Evolutionary conservation across 163 green algal genomes (phyloP), one percentile per base, ranked within the genome.

Genomic region (Trebouxia gelatinosa): DNA sequence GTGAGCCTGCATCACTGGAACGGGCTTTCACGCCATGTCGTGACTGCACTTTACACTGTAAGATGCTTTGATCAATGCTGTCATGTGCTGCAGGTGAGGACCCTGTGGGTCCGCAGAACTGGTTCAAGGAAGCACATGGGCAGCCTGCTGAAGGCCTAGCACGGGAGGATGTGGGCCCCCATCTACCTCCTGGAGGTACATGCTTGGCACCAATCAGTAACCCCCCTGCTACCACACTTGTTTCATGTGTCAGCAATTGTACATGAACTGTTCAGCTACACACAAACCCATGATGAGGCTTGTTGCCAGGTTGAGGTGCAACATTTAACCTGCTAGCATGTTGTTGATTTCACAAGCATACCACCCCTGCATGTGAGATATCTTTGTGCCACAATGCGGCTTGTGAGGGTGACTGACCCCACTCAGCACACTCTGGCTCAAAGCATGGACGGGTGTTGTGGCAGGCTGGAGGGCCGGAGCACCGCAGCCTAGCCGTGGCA

Each of bases 101-200:
- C 35, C 32, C 35, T 38, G 71, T 72, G 32, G 37, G 50, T 0
- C 71, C 71, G 26, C 71, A 78, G 71, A 65, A 78, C 50, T 78
- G 71, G 71, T 78, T 50, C 50, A 65, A 65, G 21, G 71, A 78
- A 28, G 51, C 50, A 6, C 48, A 66, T 5, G 71, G 71, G 6
- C 71, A 48, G 26, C 32, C 71, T 4, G 71, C 71, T 51, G 23
- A 78, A 29, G 71, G 35, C 43, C 34, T 78, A 6, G 50, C 71
- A 11, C 48, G 37, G 50, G 71, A 67, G 11, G 71, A 78, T 51
- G 48, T 78, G 4, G 71, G 71, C 23, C 71, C 71, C 13, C 71
- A 78, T 17, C 51, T 78, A 13, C 68, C 68, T 29, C 68, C 68
- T 46, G 68, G 68, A 62, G 68, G 68, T 59, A n/a, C n/a, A n/a